phyloP scores from a whole-genome alignment of 164 flowering plant genomes.

The Buxus sempervirens region DNA sequence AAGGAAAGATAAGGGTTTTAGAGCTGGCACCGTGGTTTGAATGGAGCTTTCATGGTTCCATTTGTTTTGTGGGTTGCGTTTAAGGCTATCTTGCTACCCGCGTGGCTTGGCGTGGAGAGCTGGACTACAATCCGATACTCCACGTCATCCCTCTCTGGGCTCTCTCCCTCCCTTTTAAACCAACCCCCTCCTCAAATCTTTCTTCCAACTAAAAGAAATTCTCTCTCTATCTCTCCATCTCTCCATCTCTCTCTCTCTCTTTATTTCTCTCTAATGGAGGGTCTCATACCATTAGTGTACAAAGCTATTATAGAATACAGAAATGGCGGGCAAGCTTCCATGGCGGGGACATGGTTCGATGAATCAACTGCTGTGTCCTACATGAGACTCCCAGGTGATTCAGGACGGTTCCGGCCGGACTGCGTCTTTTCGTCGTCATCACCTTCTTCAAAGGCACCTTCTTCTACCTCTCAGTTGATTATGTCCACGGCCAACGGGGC shows the following conservation, averaged over 20 bases:
- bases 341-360: constrained; percentile 31
- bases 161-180: constrained; percentile 7
- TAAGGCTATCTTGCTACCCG: constrained; percentile 8
- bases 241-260: not conserved
- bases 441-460: constrained; percentile 14
- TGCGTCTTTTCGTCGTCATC: constrained; percentile 31
- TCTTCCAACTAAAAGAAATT: not conserved
- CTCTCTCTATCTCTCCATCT: constrained; percentile 11
- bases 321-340: constrained; percentile 30
- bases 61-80: constrained; percentile 9
- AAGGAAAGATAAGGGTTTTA: not conserved
- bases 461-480: constrained; percentile 23
- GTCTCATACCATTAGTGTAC: constrained; percentile 74
- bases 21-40: constrained; percentile 23
- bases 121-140: constrained; percentile 28
- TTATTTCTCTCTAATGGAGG: constrained; percentile 52
- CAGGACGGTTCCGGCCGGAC: constrained; percentile 57
- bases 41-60: constrained; percentile 20
- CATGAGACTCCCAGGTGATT: constrained; percentile 71
- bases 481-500: constrained; percentile 28
- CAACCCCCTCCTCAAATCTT: constrained; percentile 1
- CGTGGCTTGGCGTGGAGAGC: constrained; percentile 31
- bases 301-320: constrained; percentile 64
- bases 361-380: constrained; percentile 74
- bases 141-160: constrained; percentile 42